Evolutionary conservation across 768 basidiomycete species (phyloP).

Genomic region (Lactarius hengduanensis): DNA sequence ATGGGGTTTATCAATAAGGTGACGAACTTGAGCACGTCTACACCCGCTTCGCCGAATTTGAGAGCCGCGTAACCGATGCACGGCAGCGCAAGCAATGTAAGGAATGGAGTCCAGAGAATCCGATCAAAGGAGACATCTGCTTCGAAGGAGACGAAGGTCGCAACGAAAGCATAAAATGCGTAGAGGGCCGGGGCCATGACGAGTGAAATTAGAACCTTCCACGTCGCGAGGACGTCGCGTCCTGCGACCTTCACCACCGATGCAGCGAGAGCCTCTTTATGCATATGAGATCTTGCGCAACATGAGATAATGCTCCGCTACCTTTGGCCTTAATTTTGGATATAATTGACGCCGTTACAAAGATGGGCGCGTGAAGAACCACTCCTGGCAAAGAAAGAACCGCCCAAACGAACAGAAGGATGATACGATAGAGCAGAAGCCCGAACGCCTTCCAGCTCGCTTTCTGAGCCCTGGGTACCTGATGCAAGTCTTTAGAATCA

Average conservation of each 20-base stretch:
- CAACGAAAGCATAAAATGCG: constrained; percentile 74
- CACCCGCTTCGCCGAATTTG: constrained; percentile 96
- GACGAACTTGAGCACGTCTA: constrained; percentile 92
- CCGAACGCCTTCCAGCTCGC: constrained; percentile 84
- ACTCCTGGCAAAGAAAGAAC: constrained; percentile 85
- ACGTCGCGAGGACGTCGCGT: constrained; percentile 90
- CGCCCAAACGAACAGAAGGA: constrained; percentile 77
- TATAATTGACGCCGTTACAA: constrained; percentile 82
- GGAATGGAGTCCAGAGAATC: constrained; percentile 70
- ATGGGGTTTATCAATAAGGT: constrained; percentile 7
- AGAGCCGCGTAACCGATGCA: constrained; percentile 89
- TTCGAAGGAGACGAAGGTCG: constrained; percentile 71
- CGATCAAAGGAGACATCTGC: constrained; percentile 60
- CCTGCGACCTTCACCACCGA: constrained; percentile 93
- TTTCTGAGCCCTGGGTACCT: constrained; percentile 86
- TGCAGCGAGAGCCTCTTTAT: constrained; percentile 87
- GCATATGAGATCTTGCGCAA: not conserved
- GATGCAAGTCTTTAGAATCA: constrained; percentile 13
- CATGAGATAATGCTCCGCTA: constrained; percentile 33
- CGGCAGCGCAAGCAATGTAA: constrained; percentile 70
- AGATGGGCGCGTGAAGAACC: constrained; percentile 88
- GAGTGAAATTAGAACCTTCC: constrained; percentile 94
- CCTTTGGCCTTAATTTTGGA: constrained; percentile 89
- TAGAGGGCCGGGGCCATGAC: constrained; percentile 86
- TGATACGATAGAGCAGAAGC: constrained; percentile 76